A percentile compares a stretch with the other conserved stretches of the same genome.
Conservation (phyloP, 805 yeast genomes). For the Monosporozyma servazzii region DNA sequence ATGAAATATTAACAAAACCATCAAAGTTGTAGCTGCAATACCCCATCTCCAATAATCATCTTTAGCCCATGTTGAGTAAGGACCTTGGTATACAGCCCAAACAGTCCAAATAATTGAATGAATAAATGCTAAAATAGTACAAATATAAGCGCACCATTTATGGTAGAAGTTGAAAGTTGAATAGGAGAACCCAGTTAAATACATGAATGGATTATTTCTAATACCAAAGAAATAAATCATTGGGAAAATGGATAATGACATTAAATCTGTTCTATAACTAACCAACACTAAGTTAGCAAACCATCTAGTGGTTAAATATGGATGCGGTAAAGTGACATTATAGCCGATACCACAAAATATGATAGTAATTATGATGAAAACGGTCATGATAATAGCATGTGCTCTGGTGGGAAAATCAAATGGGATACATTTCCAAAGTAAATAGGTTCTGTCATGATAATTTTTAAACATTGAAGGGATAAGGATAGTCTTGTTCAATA, state of each 20-base stretch:
- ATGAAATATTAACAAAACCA: slow-evolving; percentile 39
- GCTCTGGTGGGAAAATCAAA: slow-evolving; percentile 26
- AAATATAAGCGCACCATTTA: slow-evolving; percentile 52
- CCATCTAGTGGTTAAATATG: slow-evolving; percentile 28
- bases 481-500: slow-evolving; percentile 18
- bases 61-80: slow-evolving; percentile 33
- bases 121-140: slow-evolving; percentile 40
- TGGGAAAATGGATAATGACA: slow-evolving; percentile 48
- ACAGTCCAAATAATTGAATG: slow-evolving; percentile 52
- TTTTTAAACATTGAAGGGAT: slow-evolving; percentile 24
- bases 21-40: slow-evolving; percentile 36
- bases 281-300: slow-evolving; percentile 32
- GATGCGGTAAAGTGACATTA: slow-evolving; percentile 32
- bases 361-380: slow-evolving; percentile 27
- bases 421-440: slow-evolving; percentile 19
- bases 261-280: slow-evolving; percentile 47
- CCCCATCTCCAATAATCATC: slow-evolving; percentile 43
- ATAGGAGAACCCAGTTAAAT: slow-evolving; percentile 52
- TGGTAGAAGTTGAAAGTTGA: slow-evolving; percentile 56
- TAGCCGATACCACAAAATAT: slow-evolving; percentile 32
- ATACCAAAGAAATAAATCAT: slow-evolving; percentile 55
- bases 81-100: slow-evolving; percentile 34
- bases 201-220: slow-evolving; percentile 59
- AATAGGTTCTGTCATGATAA: slow-evolving; percentile 16
- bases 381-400: slow-evolving; percentile 25